Evolutionary conservation across 129 eudicot genomes (phyloP).

Genomic region (Lactuca saligna): DNA sequence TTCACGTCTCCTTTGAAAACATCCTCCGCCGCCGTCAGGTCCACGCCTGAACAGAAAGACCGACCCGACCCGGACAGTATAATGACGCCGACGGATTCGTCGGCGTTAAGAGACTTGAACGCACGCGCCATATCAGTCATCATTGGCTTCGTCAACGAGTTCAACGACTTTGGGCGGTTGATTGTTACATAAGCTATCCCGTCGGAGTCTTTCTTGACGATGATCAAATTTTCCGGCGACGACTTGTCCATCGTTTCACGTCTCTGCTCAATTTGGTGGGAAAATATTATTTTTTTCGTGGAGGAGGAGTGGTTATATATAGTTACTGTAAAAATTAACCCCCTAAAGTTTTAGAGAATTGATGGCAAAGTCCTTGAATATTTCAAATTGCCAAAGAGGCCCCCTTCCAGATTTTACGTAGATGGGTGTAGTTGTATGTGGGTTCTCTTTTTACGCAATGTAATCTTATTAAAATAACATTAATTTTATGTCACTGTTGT

Average conservation of each 20-base stretch:
- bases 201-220: slow-evolving; percentile 45
- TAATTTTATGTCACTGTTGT: too few species aligned
- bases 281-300: slow-evolving; percentile 1
- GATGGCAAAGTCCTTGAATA: neutral
- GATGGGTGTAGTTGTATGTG: too few species aligned
- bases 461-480: too few species aligned
- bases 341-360: neutral
- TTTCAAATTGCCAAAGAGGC: neutral
- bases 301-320: slow-evolving; percentile 1
- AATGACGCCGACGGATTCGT: slow-evolving; percentile 66
- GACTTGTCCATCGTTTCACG: slow-evolving; percentile 33
- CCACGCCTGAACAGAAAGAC: slow-evolving; percentile 93
- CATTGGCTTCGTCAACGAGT: slow-evolving; percentile 77
- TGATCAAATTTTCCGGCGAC: slow-evolving; percentile 52
- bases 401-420: neutral
- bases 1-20: slow-evolving; percentile 93
- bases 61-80: slow-evolving; percentile 86
- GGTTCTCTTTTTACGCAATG: too few species aligned
- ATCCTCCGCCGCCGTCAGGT: slow-evolving; percentile 89
- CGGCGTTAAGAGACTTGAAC: slow-evolving; percentile 63
- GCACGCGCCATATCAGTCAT: slow-evolving; percentile 60
- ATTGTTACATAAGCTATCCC: slow-evolving; percentile 70
- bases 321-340: neutral
- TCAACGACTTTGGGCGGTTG: slow-evolving; percentile 82
- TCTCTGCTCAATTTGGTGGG: slow-evolving; percentile 22